Evolutionary conservation across 176 grass and related monocot genomes (phyloP), one percentile per base, ranked within the genome.

Genomic region (Eremochloa ophiuroides): DNA sequence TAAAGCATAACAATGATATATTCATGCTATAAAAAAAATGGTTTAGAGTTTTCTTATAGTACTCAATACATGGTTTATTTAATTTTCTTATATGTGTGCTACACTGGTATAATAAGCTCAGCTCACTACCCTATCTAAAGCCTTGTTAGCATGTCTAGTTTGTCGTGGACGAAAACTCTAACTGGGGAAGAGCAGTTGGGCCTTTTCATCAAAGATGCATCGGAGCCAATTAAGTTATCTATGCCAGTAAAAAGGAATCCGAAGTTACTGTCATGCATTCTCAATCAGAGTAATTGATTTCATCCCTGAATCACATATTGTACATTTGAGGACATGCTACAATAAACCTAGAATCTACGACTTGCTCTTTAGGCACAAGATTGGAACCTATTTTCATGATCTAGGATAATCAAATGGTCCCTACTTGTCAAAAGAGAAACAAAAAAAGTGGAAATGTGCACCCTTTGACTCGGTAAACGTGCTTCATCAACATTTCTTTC

Each of bases 281-380:
- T 70, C 71, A 55, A 5, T 14, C 27, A 0, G 50, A 71, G 64
- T 35, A 58, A 65, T 9, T 18, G 17, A 58, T 77, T 70, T 89
- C 35, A 41, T 81, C 27, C 64, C 25, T 56, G 7, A 30, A 75
- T 40, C 56, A 64, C 26, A 74, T 20, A 8, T 60, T 84, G 40
- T 26, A 70, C 30, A 63, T 75, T 55, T 80, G 68, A 41, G 72
- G 23, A 69, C 42, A 80, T 69, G 69, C 87, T 76, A 81, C 7
- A 75, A 69, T 80, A 53, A 42, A 43, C 20, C 62, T 75, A 80
- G 31, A 37, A 65, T 60, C 83, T 78, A 85, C 18, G 11, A 50
- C 42, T 60, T 40, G 64, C 56, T 78, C 73, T 86, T 77, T 89
- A 59, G 23, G 88, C 78, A 85, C 17, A 82, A 89, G 23, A 77